Conservation (phyloP, 1,284 basidiomycete species). For the Pascua guehoae region DNA sequence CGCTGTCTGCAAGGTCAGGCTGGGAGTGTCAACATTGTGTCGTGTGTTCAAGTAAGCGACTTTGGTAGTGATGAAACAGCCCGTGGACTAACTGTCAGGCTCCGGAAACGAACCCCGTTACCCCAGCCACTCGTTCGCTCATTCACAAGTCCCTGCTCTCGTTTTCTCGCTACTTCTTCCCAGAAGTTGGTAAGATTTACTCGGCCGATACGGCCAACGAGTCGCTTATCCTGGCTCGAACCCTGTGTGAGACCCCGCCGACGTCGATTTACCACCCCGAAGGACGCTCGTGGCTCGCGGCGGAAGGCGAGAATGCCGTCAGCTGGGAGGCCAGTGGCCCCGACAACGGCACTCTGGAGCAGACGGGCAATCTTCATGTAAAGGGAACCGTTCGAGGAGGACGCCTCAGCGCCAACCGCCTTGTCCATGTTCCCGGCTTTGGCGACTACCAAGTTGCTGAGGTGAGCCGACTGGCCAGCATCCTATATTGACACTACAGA, state of each 20-base stretch:
- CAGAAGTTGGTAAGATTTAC: constrained; percentile 63
- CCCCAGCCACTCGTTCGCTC: constrained; percentile 56
- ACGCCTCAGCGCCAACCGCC: constrained; percentile 72
- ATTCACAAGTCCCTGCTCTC: constrained; percentile 82
- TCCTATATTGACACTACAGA: constrained; percentile 14
- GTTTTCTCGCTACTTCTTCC: constrained; percentile 93
- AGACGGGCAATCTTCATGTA: constrained; percentile 60
- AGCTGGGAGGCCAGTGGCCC: constrained; percentile 56
- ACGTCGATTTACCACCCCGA: constrained; percentile 60
- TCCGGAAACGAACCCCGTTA: constrained; percentile 48
- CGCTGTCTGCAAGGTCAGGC: constrained; percentile 78
- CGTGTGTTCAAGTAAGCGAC: constrained; percentile 56
- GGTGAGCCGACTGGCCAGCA: constrained; percentile 52
- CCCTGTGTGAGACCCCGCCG: constrained; percentile 75
- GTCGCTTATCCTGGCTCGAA: constrained; percentile 64
- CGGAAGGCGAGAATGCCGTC: constrained; percentile 57
- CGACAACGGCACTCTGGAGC: constrained; percentile 21
- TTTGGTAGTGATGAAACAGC: not conserved
- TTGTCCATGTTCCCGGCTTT: constrained; percentile 82
- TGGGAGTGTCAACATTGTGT: constrained; percentile 53
- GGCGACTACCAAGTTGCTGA: constrained; percentile 84
- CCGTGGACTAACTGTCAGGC: constrained; percentile 22
- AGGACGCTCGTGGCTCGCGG: constrained; percentile 72
- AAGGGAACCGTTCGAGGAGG: constrained; percentile 81
- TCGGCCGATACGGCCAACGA: constrained; percentile 57